Conservation (phyloP, 1,284 basidiomycete genomes). For the Sphaerobolus stellatus region DNA sequence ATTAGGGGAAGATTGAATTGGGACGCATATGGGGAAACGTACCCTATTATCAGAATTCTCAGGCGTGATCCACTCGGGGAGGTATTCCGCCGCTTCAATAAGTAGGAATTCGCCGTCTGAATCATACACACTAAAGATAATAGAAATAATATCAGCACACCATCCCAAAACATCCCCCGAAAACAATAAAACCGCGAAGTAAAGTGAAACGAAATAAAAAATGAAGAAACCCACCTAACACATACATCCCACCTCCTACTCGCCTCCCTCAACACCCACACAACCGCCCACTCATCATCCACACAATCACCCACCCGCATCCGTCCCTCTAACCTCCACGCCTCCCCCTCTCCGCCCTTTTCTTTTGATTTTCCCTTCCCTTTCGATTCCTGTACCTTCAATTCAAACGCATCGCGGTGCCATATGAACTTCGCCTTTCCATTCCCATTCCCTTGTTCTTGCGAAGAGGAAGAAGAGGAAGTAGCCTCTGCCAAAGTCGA, state of each 20-base stretch:
- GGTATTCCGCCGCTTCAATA: constrained; percentile 90
- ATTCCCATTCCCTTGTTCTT: no score
- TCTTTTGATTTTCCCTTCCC: no score
- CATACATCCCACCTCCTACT: constrained; percentile 75
- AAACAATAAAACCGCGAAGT: not conserved
- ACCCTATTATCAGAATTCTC: constrained; percentile 90
- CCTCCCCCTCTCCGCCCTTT: constrained; percentile 28
- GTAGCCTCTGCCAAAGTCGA: constrained; percentile 55
- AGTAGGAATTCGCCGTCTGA: constrained; percentile 95
- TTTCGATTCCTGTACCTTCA: constrained; percentile 60
- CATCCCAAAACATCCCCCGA: no score
- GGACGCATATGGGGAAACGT: constrained; percentile 32
- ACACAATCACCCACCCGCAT: constrained; percentile 92
- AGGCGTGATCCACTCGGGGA: constrained; percentile 92
- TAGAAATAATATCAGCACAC: constrained; percentile 9
- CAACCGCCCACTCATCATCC: constrained; percentile 94
- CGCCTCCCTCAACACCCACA: constrained; percentile 83
- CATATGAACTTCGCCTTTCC: no score
- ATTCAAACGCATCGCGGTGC: constrained; percentile 86
- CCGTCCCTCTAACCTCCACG: constrained; percentile 66
- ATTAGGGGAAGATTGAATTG: not conserved
- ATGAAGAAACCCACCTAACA: constrained; percentile 55
- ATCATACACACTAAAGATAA: constrained; percentile 65
- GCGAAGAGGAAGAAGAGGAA: no score
- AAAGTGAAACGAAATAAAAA: constrained; percentile 1